phyloP scores from a whole-genome alignment of 2,329 filamentous ascomycete genomes.

The Beauveria varroae region DNA sequence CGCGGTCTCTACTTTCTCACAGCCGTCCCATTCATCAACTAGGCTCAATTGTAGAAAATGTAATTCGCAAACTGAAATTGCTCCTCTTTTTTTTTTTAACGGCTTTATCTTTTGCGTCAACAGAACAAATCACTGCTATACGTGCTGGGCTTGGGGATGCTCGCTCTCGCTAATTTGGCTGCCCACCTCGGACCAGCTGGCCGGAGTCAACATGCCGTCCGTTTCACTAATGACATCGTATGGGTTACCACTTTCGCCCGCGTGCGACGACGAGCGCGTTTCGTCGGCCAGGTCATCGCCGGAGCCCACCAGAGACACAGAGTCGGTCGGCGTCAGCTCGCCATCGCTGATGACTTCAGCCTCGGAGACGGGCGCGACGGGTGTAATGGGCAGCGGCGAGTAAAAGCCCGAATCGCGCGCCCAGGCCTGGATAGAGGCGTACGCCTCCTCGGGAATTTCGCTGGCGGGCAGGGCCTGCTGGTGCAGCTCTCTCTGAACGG shows the following conservation, averaged over 20 bases:
- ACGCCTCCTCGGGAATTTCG: constrained; percentile 39
- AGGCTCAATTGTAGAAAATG: no score
- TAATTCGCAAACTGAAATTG: no score
- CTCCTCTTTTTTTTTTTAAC: no score
- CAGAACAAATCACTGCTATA: not conserved
- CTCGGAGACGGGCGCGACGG: constrained; percentile 41
- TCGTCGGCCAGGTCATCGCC: constrained; percentile 41
- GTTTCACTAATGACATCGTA: constrained; percentile 54
- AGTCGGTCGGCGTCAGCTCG: constrained; percentile 52
- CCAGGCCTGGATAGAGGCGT: constrained; percentile 58
- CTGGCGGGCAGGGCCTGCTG: constrained; percentile 48
- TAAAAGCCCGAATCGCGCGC: constrained; percentile 53
- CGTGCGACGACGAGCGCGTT: constrained; percentile 29
- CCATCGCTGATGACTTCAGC: constrained; percentile 45
- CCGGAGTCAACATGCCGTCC: constrained; percentile 51
- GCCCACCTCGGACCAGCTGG: constrained; percentile 58
- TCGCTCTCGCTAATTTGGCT: constrained; percentile 54
- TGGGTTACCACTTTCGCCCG: constrained; percentile 30
- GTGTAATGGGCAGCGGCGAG: constrained; percentile 50
- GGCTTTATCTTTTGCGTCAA: no score
- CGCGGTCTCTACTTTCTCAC: no score
- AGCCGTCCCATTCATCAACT: no score
- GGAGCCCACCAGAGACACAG: constrained; percentile 46
- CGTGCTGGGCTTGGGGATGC: constrained; percentile 3
- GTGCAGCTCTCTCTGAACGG: constrained; percentile 32